Base-by-base conservation (phyloP, 352 stramenopile genomes). In the Phytophthora europaea region DNA sequence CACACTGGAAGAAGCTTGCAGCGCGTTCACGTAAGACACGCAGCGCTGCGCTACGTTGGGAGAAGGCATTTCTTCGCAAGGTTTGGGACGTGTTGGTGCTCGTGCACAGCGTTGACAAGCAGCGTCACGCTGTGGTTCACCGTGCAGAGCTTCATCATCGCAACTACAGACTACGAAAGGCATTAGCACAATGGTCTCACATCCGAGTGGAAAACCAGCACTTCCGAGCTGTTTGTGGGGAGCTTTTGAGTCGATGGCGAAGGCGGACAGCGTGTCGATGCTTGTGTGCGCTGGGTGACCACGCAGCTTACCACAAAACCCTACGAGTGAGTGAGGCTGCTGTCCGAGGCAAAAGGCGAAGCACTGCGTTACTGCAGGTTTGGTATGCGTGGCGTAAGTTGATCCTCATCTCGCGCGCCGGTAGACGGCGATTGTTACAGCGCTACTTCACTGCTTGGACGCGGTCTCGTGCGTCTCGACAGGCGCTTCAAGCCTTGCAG, bases 301-400 rank as follows among this genome's bases (percentile, higher is more conserved):
- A 67, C n/a, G 38, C 34, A 48, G 58, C 33, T 40, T 31, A 60
- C 40, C 23, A 36, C 10, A 72, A 70, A 65, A 62, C 16, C 3
- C 31, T 73, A 23, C 55, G 57, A 40, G 20, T 13, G 0, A 69
- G 43, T 48, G 45, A 62, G 50, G 52, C 18, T n/a, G 15, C 60
- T 28, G 36, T 76, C n/a, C 67, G 6, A 16, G 26, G 31, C 16
- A 70, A 65, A 71, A 13, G 38, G 26, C 65, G 45, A 23, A 23
- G 23, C 13, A 52, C 52, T 38, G 31, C 18, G 20, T 15, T 72
- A 13, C 9, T 88, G 15, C 61, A 55, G 13, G 22, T 64, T 4
- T 89, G 81, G 81, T 75, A 70, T 33, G 40, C 51, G 2, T 89
- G 81, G 81, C 76, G 78, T 13, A 81, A 85, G 28, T 23, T 82